Conservation (phyloP, 2,329 filamentous ascomycete genomes). For the Alternaria postmessia region DNA sequence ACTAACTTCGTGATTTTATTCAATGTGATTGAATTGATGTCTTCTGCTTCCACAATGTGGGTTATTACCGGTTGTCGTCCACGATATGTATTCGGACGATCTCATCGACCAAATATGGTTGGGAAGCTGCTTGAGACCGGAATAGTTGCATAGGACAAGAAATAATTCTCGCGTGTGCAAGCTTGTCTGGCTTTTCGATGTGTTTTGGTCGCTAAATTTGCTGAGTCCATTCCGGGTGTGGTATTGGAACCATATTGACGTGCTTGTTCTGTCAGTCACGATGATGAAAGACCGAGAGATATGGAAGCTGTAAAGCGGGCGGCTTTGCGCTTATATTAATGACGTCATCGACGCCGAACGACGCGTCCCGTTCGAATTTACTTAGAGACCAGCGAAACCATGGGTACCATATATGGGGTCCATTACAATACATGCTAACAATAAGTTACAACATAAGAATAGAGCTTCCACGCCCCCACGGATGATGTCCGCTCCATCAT, state of each 20-base stretch:
- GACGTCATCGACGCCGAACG: no score
- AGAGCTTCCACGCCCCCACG: neutral
- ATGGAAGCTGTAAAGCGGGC: no score
- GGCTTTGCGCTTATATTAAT: no score
- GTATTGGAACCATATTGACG: no score
- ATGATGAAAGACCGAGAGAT: no score
- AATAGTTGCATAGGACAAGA: neutral
- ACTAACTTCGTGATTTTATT: neutral
- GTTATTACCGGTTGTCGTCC: neutral
- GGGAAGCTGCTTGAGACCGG: neutral
- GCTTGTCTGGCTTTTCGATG: neutral
- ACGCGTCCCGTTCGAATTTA: no score
- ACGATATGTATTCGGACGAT: neutral
- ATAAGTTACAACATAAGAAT: conserved; percentile 2
- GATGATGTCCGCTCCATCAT: neutral
- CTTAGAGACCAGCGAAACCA: neutral
- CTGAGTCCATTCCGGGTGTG: neutral
- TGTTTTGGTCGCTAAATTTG: neutral
- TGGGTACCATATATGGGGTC: neutral
- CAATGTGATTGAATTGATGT: neutral
- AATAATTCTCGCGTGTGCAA: neutral
- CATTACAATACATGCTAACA: neutral
- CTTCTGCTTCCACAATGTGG: neutral
- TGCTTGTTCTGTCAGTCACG: no score
- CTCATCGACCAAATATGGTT: neutral